These are phyloP conservation scores for California macrophylla DNA, from an alignment of 441 rosid species.

Conservation along the genomic window DNA sequence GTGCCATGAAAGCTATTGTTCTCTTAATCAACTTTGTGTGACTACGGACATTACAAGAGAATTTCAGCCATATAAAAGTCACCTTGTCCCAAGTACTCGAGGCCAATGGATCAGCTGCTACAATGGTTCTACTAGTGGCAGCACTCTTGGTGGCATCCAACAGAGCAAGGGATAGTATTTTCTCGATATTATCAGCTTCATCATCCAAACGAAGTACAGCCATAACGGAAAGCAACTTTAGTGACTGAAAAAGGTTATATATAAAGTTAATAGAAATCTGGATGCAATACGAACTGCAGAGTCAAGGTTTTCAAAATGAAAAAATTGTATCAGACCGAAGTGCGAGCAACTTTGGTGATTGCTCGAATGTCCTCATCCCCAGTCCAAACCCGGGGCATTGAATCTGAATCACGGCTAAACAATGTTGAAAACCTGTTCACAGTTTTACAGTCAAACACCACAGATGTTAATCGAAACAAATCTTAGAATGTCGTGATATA, in stretches of 20 bases:
- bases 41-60: slow-evolving; percentile 6
- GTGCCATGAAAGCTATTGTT: too few relatives aligned
- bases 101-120: slow-evolving; percentile 64
- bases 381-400: slow-evolving; percentile 97
- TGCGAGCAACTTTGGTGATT: slow-evolving; percentile 84
- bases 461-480: not conserved
- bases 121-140: slow-evolving; percentile 44
- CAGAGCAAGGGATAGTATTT: slow-evolving; percentile 45
- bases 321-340: slow-evolving; percentile 44
- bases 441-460: slow-evolving; percentile 9
- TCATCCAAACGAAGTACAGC: slow-evolving; percentile 71
- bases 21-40: too few relatives aligned
- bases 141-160: slow-evolving; percentile 33
- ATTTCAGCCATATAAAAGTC: slow-evolving; percentile 9
- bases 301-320: slow-evolving; percentile 4
- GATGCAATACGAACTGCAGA: not conserved
- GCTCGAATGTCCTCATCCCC: slow-evolving; percentile 96
- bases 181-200: slow-evolving; percentile 60
- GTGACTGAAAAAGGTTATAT: slow-evolving; percentile 43
- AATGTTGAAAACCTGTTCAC: slow-evolving; percentile 64
- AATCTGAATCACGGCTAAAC: slow-evolving; percentile 89
- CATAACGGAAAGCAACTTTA: slow-evolving; percentile 80
- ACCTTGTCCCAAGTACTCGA: slow-evolving; percentile 96
- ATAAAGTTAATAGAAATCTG: slow-evolving; percentile 20
- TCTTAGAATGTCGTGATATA: not conserved